These are phyloP conservation scores for Vishniacozyma victoriae DNA, from an alignment of 768 basidiomycete genomes.

Conservation along the genomic window DNA sequence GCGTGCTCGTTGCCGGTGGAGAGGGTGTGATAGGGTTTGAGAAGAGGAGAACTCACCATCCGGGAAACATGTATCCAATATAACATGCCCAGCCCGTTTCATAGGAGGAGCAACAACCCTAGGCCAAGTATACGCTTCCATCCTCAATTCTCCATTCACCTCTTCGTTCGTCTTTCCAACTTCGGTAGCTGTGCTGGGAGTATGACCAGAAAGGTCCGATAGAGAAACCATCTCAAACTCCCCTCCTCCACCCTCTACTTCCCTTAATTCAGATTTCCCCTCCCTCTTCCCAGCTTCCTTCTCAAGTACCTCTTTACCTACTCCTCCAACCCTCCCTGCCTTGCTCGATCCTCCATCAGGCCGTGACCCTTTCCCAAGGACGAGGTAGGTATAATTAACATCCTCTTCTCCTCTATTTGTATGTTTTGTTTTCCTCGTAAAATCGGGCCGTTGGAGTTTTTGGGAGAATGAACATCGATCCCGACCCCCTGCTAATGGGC, in stretches of 20 bases:
- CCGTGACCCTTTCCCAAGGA: slow-evolving; percentile 70
- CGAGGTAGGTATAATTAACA: slow-evolving; percentile 80
- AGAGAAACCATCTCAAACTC: slow-evolving; percentile 30
- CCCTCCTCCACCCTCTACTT: slow-evolving; percentile 16
- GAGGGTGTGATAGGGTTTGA: neutral
- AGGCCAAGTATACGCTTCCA: slow-evolving; percentile 81
- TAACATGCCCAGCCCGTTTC: slow-evolving; percentile 84
- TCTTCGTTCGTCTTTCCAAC: neutral
- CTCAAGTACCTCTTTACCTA: slow-evolving; percentile 31
- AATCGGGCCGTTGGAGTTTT: slow-evolving; percentile 75
- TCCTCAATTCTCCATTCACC: slow-evolving; percentile 51
- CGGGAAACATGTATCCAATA: slow-evolving; percentile 77
- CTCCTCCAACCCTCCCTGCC: slow-evolving; percentile 27
- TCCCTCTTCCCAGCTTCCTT: slow-evolving; percentile 22
- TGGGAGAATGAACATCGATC: slow-evolving; percentile 73
- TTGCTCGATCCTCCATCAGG: slow-evolving; percentile 47
- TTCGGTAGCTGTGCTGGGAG: neutral
- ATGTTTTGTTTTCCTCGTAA: slow-evolving; percentile 83
- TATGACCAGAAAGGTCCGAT: neutral
- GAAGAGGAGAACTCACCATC: slow-evolving; percentile 56
- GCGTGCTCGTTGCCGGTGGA: too few species aligned
- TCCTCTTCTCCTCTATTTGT: slow-evolving; percentile 78
- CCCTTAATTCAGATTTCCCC: slow-evolving; percentile 21
- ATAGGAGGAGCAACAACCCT: slow-evolving; percentile 86
- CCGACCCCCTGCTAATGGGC: slow-evolving; percentile 57